These are phyloP conservation scores for Gnomoniopsis smithogilvyi DNA, from an alignment of 2,329 filamentous ascomycete species.

Conservation along the genomic window DNA sequence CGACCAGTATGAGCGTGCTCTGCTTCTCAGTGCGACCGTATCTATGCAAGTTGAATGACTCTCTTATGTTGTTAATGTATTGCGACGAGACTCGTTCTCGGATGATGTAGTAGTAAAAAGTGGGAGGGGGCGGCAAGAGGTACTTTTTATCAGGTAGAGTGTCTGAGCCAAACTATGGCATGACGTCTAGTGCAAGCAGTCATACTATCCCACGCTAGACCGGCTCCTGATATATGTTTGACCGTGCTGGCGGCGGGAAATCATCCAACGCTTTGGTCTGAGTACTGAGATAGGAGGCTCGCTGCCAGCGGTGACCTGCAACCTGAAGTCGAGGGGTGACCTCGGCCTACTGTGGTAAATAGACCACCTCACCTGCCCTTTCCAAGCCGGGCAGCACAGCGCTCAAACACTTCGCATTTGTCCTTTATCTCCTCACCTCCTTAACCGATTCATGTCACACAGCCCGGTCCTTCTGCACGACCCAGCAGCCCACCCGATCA, in stretches of 20 bases:
- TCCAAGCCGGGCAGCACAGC: not conserved
- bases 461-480: not conserved
- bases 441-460: conserved; percentile 1
- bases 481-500: conserved; percentile 2
- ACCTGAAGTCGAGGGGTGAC: not conserved
- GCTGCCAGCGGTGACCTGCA: not conserved
- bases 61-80: not conserved
- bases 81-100: not conserved
- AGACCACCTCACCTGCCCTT: not conserved
- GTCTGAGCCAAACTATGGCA: too few relatives aligned
- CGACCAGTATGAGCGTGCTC: not conserved
- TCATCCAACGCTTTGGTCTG: too few relatives aligned
- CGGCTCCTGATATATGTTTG: too few relatives aligned
- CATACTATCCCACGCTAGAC: too few relatives aligned
- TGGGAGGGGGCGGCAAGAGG: not conserved
- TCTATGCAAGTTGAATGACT: not conserved
- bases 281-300: too few relatives aligned
- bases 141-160: not conserved
- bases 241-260: too few relatives aligned
- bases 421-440: not conserved
- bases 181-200: not conserved
- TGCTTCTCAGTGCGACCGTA: not conserved
- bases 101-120: not conserved
- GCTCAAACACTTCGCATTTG: not conserved
- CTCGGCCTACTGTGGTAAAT: not conserved